Evolutionary conservation across 2,329 filamentous ascomycete species (phyloP), one percentile per base, ranked within the genome.

Genomic region (Penicillium occitanis): DNA sequence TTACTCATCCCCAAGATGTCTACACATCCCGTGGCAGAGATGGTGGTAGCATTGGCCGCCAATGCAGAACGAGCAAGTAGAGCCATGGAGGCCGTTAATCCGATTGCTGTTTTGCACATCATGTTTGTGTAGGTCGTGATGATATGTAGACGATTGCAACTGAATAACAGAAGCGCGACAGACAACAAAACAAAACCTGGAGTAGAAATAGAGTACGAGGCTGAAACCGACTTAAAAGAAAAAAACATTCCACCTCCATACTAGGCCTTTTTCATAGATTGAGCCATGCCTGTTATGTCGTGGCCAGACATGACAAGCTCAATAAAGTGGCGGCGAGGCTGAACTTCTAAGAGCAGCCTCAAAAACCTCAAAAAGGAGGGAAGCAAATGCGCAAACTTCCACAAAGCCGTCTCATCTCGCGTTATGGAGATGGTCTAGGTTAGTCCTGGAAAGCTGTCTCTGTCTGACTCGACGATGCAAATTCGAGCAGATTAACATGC

Each of bases 11-110:
- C 50, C 14, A 59, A 40, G 14, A 28, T 33, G 28, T 66, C 64
- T 1, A 62, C 64, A 33, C 64, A 66, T 11, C 64, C 64, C 14
- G 59, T 40, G 14, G 64, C 48, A 7, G 64, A 57, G 14, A 61
- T 44, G 1, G 48, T 50, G 14, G 58, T 66, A 17, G 64, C 59
- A 55, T 62, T 66, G 8, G 37, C 48, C 6, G 64, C 64, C 3
- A 62, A 35, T 37, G 50, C 33, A 19, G n/a, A 42, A 10, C 46
- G 13, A 17, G 40, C 25, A 48, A 61, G 61, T 10, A 66, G 51
- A 25, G 35, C 48, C 28, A 51, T 17, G 3, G 59, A 19, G 17
- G 58, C 42, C 1, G 51, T 35, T 28, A 65, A 11, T 7, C 33
- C 25, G 22, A 53, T 22, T 7, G 22, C 10, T 1, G 48, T 28